Base-by-base conservation (phyloP, 2,329 filamentous ascomycete species). In the Cladophialophora immunda region DNA sequence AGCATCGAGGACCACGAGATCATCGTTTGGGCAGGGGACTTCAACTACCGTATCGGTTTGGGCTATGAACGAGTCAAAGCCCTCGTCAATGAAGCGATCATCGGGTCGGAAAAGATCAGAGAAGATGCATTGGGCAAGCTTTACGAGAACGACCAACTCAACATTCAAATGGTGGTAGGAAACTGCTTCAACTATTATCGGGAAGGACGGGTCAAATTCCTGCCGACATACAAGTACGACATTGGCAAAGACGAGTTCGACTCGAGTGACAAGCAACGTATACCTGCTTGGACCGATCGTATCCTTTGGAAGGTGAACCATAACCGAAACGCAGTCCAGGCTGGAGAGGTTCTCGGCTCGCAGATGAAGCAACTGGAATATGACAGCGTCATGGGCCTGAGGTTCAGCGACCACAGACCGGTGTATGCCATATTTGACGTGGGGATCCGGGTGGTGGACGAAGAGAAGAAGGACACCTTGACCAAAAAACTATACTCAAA, bases 261-360 rank as follows among this genome's bases (percentile, higher is more conserved):
- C 78, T 94, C 91, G 9, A 97, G 94, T 86, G 92, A 83, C 81
- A 99, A 99, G 78, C 89, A 90, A 62, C 90, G 95, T 17, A 97
- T 98, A 69, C 95, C 95, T 2, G 95, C 95, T 0, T 99, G 95
- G 95, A 97, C 94, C 68, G 95, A 99, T 78, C 91, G 95, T 41
- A 91, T 99, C 54, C 81, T 99, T 8, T 90, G 92, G 66, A 96
- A 94, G 57, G 66, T 73, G 58, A 72, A 71, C 63, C 65, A 70
- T 45, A 71, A 66, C 22, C 61, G 65, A 22, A 68, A 64, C 11
- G 52, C 47, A 17, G 66, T 64, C 13, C 64, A 68, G 38, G 60
- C 57, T 8, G 66, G 70, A 3, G 70, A 70, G 54, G 59, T 70
- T 5, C 53, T 71, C 25, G 95, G 95, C 7, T 82, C 87, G 67